These are phyloP conservation scores for Inga leiocalycina DNA, from an alignment of 306 rosid species.

Conservation along the genomic window DNA sequence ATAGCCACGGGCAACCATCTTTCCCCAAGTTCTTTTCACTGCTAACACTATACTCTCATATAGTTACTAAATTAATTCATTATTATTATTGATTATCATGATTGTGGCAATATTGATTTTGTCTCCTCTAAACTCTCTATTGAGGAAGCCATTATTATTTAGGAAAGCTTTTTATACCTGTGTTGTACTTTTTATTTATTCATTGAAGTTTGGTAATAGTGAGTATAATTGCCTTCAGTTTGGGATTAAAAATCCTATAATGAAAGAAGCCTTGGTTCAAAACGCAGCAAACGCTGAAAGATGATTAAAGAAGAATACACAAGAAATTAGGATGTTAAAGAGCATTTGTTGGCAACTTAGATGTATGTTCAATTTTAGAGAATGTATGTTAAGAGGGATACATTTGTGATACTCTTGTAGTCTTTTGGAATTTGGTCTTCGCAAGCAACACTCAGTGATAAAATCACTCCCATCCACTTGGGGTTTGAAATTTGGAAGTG, in stretches of 20 bases:
- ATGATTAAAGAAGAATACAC: neutral
- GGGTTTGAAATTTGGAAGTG: neutral
- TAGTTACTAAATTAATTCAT: too few species aligned
- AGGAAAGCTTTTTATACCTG: neutral
- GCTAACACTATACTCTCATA: too few species aligned
- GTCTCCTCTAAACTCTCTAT: neutral
- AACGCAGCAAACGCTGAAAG: too few species aligned
- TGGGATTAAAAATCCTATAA: neutral
- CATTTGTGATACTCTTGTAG: neutral
- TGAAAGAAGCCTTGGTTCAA: neutral
- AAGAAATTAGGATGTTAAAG: neutral
- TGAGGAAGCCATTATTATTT: neutral
- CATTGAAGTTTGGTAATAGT: neutral
- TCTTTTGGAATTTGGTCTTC: neutral
- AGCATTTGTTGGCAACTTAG: neutral
- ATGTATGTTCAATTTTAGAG: neutral
- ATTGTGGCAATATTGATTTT: neutral
- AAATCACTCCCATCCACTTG: neutral
- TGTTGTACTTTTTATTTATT: neutral
- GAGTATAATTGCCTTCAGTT: neutral
- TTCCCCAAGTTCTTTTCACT: too few species aligned
- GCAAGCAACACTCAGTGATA: neutral
- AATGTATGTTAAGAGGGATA: neutral
- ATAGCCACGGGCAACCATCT: too few species aligned
- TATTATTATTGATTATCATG: neutral